phyloP scores from a whole-genome alignment of 1,139 yeast genomes.

The Magnusiomyces suaveolens region DNA sequence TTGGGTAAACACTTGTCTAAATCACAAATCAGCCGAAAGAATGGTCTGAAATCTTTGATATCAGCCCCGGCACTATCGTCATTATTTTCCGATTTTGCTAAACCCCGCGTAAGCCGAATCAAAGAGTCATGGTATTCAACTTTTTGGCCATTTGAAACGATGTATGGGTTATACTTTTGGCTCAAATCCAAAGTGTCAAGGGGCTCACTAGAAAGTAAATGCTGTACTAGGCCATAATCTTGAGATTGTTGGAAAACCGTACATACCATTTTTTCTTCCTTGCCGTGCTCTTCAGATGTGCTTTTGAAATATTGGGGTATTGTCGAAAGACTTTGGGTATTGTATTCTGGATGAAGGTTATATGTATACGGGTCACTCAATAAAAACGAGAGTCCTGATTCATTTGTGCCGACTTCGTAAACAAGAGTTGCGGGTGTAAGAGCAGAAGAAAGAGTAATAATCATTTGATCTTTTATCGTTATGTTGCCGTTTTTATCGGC shows the following conservation, averaged over 20 bases:
- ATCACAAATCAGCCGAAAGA: neutral
- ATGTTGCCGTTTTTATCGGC: neutral
- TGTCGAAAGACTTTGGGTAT: neutral
- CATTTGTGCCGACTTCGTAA: neutral
- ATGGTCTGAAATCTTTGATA: neutral
- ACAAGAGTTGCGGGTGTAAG: neutral
- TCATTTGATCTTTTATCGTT: neutral
- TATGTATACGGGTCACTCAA: neutral
- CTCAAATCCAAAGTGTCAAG: neutral
- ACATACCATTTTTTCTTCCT: neutral
- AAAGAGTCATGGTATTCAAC: neutral
- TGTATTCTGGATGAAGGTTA: slow-evolving; percentile 1
- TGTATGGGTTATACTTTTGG: neutral
- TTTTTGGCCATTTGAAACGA: neutral
- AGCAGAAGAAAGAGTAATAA: neutral
- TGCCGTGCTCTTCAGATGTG: neutral
- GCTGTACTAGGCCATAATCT: slow-evolving; percentile 3
- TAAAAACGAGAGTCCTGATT: neutral
- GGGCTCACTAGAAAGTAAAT: slow-evolving; percentile 1
- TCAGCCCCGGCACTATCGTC: neutral
- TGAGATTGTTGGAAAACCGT: slow-evolving; percentile 3
- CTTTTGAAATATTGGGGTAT: neutral
- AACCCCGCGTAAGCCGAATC: neutral
- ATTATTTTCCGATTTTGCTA: neutral
- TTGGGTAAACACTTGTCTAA: neutral